Evolutionary conservation across 108 stramenopile genomes (phyloP).

Genomic region (Chaetoceros tenuissimus): DNA sequence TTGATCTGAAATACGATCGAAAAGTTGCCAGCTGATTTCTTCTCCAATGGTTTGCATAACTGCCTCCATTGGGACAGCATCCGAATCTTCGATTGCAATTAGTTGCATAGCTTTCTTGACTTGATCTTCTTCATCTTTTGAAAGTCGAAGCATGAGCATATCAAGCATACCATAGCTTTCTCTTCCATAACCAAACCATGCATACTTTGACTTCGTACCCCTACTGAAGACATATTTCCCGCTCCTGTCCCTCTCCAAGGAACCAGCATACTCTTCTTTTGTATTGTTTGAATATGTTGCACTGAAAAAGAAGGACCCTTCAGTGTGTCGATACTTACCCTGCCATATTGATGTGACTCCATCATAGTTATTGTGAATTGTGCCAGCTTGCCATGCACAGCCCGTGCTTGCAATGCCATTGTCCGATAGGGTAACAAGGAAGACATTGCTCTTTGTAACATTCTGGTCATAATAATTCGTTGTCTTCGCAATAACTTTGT

Average conservation of each 20-base stretch:
- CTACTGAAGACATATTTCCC: background rate
- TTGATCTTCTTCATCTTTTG: background rate
- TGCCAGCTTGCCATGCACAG: background rate
- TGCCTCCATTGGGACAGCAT: conserved; percentile 53
- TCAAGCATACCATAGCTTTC: background rate
- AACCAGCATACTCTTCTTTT: background rate
- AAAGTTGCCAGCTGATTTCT: conserved; percentile 1
- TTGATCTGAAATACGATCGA: background rate
- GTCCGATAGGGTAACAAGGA: background rate
- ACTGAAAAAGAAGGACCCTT: background rate
- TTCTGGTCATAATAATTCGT: background rate
- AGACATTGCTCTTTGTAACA: background rate
- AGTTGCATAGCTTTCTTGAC: background rate
- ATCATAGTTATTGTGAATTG: background rate
- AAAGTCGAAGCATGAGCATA: background rate
- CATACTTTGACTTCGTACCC: background rate
- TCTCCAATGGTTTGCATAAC: conserved; percentile 65
- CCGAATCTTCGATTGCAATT: conserved; percentile 4
- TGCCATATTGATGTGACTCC: background rate
- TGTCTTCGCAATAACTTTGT: background rate
- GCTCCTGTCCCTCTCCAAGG: background rate
- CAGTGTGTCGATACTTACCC: background rate
- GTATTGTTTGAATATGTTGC: background rate
- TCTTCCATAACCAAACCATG: background rate
- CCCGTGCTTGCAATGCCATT: background rate